Base-by-base conservation (phyloP, 495 filamentous ascomycete genomes). In the Hypomontagnella monticulosa region DNA sequence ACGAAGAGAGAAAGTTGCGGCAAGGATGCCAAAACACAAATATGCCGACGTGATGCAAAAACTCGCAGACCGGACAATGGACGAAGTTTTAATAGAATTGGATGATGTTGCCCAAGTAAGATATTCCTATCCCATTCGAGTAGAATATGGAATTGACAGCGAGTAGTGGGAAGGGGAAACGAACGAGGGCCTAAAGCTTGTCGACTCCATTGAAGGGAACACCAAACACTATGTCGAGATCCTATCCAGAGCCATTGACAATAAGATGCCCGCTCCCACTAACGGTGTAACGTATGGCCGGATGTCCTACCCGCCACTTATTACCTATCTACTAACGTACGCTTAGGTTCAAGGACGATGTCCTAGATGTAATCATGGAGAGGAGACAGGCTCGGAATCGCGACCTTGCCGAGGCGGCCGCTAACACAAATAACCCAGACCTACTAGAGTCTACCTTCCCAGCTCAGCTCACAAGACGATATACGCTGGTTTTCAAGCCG, bases 161-260 rank as follows among this genome's bases (percentile, higher is more conserved):
- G 63, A 65, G 57, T 70, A 97, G 88, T 97, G 87, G 71, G 93
- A 96, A 65, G 82, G 88, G 67, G 80, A 83, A 3, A 79, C 88
- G 7, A 83, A 85, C 34, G 87, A 91, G 18, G 88, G 88, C 2
- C 75, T 93, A 37, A 89, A 90, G 63, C 85, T 99, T 6, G 91
- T 96, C 19, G 85, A 89, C 41, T 95, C 91, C 3, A 90, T 98
- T 62, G 88, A 93, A 77, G 84, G 83, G 44, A 99, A 99, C 73
- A 91, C 95, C n/a, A 88, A 91, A 55, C 96, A 96, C 71, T 99
- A 98, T 71, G 88, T 97, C 66, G 96, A 99, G 70, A 85, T 97
- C 55, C 74, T 98, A 34, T 93, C 94, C 4, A 80, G 90, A 63
- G 95, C 96, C 4, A 88, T 96, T 38, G 95, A 99, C 78, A 89